Base-by-base conservation (phyloP, 2,329 filamentous ascomycete species). In the Aspergillus quadricinctus region DNA sequence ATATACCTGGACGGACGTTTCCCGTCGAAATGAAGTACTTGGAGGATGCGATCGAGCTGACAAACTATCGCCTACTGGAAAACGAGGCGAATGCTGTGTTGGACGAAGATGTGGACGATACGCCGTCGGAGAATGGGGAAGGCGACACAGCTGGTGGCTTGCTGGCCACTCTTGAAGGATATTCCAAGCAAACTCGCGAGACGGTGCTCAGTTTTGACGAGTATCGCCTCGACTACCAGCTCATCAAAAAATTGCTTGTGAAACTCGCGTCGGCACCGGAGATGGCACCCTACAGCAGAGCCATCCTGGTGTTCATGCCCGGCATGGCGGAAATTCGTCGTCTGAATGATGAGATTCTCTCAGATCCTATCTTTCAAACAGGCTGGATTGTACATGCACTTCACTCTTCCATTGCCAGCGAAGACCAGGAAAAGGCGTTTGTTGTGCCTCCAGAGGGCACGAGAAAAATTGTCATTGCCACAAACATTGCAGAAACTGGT, bases 401-500 rank as follows among this genome's bases (percentile, higher is more conserved):
- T 37, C 94, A 99, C 71, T 97, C 94, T 0, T 91, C 89, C 0
- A 97, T 99, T 64, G 92, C 93, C 10, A 97, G 89, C 49, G 93
- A 97, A 66, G 94, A 99, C 59, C 94, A 99, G 71, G 93, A 99
- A 73, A 87, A 89, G 35, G 94, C 94, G 0, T 99, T 99, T 70
- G 78, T 90, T 5, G 77, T 96, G 0, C 94, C 94, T 5, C 91
- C 92, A 1, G 81, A 81, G 3, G 93, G 93, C 0, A 81, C 86
- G 55, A 84, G 92, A 60, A 99, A 99, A 76, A 94, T 99, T 61
- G 93, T 99, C 1, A 82, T 99, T 54, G 92, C 94, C 1, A 99
- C 94, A 14, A 99, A 99, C 69, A 99, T 99, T 71, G 94, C 94
- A 4, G 94, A 99, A 73, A 99, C 94, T 0, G 94, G 94, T 71